These are phyloP conservation scores for Leersia perrieri DNA, from an alignment of 176 grass and related monocot genomes.

Conservation along the genomic window DNA sequence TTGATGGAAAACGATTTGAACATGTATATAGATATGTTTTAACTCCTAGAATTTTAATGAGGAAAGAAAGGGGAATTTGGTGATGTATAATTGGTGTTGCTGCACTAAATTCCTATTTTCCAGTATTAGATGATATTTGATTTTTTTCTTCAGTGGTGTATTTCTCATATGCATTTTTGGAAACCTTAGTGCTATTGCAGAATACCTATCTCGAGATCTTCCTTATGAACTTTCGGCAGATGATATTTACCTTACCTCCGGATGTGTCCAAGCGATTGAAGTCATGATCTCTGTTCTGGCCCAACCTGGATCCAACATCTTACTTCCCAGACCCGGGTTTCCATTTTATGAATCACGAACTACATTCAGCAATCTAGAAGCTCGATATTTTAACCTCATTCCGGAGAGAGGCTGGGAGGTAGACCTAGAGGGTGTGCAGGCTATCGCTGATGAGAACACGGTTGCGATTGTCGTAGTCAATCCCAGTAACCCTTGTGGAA, in stretches of 20 bases:
- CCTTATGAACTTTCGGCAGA: conserved; percentile 59
- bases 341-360: conserved; percentile 50
- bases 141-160: not conserved
- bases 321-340: conserved; percentile 69
- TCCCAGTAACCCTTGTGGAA: conserved; percentile 81
- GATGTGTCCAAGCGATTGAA: conserved; percentile 76
- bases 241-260: conserved; percentile 64
- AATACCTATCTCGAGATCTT: conserved; percentile 68
- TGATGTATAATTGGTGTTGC: too few species aligned
- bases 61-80: too few species aligned
- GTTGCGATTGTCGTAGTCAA: conserved; percentile 70
- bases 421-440: conserved; percentile 58
- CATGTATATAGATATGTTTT: too few species aligned
- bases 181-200: conserved; percentile 55
- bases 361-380: conserved; percentile 46
- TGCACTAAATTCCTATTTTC: not conserved
- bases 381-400: conserved; percentile 59
- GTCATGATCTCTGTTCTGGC: conserved; percentile 52
- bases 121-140: not conserved
- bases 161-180: not conserved
- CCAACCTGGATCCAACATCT: conserved; percentile 61
- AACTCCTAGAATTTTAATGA: too few species aligned
- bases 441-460: conserved; percentile 72
- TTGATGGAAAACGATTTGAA: too few species aligned
- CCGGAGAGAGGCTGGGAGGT: conserved; percentile 65